Conservation (phyloP, 805 yeast species). For the Candida cerambycidarum region DNA sequence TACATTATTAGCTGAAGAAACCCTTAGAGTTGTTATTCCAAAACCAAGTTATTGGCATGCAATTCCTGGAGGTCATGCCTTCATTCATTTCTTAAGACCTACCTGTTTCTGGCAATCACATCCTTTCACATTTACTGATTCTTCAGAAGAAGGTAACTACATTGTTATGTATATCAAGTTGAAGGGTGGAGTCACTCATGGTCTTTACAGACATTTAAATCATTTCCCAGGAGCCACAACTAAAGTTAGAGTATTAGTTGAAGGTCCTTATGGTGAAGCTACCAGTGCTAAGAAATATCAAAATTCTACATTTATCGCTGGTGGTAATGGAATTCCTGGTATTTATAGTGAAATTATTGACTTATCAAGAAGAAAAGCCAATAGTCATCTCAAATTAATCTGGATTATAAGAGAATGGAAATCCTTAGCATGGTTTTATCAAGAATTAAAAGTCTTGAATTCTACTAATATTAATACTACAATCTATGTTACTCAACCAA, state of each 20-base stretch:
- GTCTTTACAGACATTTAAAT: slow-evolving; percentile 24
- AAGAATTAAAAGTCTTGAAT: slow-evolving; percentile 37
- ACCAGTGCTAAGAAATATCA: slow-evolving; percentile 51
- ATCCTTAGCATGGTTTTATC: slow-evolving; percentile 50
- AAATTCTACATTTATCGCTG: slow-evolving; percentile 61
- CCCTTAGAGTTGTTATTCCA: slow-evolving; percentile 36
- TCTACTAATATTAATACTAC: slow-evolving; percentile 28
- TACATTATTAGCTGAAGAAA: slow-evolving; percentile 37
- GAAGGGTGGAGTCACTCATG: slow-evolving; percentile 53
- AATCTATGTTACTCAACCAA: slow-evolving; percentile 31
- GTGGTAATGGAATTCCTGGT: slow-evolving; percentile 76
- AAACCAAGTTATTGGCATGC: slow-evolving; percentile 38
- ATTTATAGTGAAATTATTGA: slow-evolving; percentile 41
- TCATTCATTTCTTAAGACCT: slow-evolving; percentile 35
- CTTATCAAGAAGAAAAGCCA: slow-evolving; percentile 22
- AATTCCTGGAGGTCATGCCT: slow-evolving; percentile 44
- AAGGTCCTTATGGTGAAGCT: slow-evolving; percentile 68
- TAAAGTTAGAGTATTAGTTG: slow-evolving; percentile 29
- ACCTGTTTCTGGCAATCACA: slow-evolving; percentile 44
- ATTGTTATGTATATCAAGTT: slow-evolving; percentile 39
- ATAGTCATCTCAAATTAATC: slow-evolving; percentile 41
- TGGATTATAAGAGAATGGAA: slow-evolving; percentile 67
- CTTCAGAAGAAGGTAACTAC: slow-evolving; percentile 21
- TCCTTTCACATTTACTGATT: slow-evolving; percentile 40
- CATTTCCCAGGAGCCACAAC: slow-evolving; percentile 25